These are phyloP conservation scores for Sarcodon aspratus DNA, from an alignment of 768 basidiomycete species.

Conservation along the genomic window DNA sequence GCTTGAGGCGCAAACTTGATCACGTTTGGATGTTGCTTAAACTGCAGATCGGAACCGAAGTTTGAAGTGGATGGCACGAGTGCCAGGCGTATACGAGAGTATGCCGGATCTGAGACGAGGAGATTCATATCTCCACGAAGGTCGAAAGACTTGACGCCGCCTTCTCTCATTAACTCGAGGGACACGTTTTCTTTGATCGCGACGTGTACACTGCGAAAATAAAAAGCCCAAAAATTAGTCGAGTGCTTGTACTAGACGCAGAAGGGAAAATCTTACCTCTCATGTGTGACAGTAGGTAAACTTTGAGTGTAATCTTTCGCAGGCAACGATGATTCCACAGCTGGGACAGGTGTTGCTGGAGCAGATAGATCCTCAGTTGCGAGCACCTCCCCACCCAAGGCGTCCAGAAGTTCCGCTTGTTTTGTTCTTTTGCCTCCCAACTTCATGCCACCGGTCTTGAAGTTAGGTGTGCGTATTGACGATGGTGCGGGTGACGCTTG, in stretches of 20 bases:
- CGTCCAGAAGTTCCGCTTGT: conserved; percentile 80
- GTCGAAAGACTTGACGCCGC: conserved; percentile 83
- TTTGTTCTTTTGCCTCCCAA: conserved; percentile 87
- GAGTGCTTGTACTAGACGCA: not conserved
- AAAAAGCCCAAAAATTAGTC: not conserved
- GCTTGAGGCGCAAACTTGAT: conserved; percentile 67
- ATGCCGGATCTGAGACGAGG: conserved; percentile 65
- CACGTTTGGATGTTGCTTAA: conserved; percentile 96
- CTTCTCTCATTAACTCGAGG: conserved; percentile 76
- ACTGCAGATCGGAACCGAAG: conserved; percentile 67
- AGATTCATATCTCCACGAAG: conserved; percentile 94
- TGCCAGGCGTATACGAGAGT: conserved; percentile 58
- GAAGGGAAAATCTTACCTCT: conserved; percentile 41
- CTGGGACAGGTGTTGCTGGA: conserved; percentile 39
- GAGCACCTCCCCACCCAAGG: conserved; percentile 69
- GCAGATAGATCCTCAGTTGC: conserved; percentile 41
- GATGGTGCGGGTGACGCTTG: conserved; percentile 36
- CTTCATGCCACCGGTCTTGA: conserved; percentile 96
- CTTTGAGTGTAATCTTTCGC: conserved; percentile 45
- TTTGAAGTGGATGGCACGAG: conserved; percentile 46
- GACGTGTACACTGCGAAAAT: conserved; percentile 61
- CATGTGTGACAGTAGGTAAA: conserved; percentile 62
- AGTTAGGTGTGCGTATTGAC: conserved; percentile 56
- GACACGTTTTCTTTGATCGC: conserved; percentile 76
- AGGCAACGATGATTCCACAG: conserved; percentile 27